Evolutionary conservation across 2,329 filamentous ascomycete genomes (phyloP).

Genomic region (Colletotrichum sp.): DNA sequence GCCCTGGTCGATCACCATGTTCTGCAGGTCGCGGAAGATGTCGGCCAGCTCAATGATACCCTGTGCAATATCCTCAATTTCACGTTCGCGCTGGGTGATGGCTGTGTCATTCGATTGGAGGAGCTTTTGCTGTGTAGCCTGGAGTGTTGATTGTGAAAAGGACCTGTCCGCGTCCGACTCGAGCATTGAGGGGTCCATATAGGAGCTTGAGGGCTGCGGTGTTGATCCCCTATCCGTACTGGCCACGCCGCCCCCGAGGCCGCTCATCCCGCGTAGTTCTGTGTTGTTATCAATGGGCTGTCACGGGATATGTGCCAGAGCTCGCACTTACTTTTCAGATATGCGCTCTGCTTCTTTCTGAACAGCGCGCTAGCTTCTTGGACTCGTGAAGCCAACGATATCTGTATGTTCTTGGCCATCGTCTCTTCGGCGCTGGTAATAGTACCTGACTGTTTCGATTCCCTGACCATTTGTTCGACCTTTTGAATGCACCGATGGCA

Average conservation of each 20-base stretch:
- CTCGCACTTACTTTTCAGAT: slow-evolving; percentile 80
- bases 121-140: slow-evolving; percentile 75
- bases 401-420: slow-evolving; percentile 96
- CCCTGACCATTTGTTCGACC: slow-evolving; percentile 85
- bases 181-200: slow-evolving; percentile 84
- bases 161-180: slow-evolving; percentile 94
- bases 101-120: slow-evolving; percentile 79
- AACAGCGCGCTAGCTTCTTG: slow-evolving; percentile 93
- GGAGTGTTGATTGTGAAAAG: slow-evolving; percentile 87
- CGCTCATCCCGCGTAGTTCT: slow-evolving; percentile 79
- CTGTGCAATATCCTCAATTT: slow-evolving; percentile 97
- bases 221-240: slow-evolving; percentile 57
- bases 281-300: slow-evolving; percentile 25
- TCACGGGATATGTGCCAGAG: not conserved
- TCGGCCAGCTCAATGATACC: slow-evolving; percentile 97
- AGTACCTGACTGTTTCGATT: slow-evolving; percentile 74
- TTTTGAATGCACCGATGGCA: slow-evolving; percentile 90
- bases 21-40: slow-evolving; percentile 94
- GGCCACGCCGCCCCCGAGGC: slow-evolving; percentile 56
- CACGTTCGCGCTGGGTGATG: slow-evolving; percentile 90
- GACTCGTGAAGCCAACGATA: slow-evolving; percentile 84
- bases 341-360: slow-evolving; percentile 95
- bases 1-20: slow-evolving; percentile 92
- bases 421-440: slow-evolving; percentile 86
- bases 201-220: slow-evolving; percentile 55